Evolutionary conservation across 768 basidiomycete species (phyloP), one percentile per base, ranked within the genome.

Genomic region (Leccinum boreale): DNA sequence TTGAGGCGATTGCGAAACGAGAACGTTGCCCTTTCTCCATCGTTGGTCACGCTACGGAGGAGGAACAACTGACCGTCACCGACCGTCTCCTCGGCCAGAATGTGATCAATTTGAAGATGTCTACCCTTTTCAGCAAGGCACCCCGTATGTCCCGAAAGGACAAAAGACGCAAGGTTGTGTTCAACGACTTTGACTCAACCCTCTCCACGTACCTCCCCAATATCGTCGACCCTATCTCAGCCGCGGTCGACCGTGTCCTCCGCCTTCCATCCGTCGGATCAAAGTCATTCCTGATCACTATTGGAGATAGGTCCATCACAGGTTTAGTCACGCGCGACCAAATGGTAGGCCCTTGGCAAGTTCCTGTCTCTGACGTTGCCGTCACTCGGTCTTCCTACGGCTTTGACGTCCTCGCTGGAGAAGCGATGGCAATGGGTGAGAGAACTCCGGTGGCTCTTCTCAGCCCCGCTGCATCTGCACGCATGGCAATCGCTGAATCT

Each of bases 311-410:
- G 47, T 82, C 89, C 35, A 87, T 99, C 71, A 94, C 95, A 0
- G 97, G 97, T 23, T 85, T 99, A 48, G 92, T 98, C 60, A 85
- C 90, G 6, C 85, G 97, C 53, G 97, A 99, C 70, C 97, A 99
- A 74, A 98, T 99, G 96, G 93, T 98, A 23, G 97, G 97, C 0
- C 96, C 95, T 0, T 99, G 92, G 90, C 97, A 99, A 74, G 90
- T 98, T 10, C 96, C 97, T 36, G 92, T 98, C 7, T 90, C 96
- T 19, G 96, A 99, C 64, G 96, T 97, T 52, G 97, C 96, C 3
- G 92, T 98, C 45, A 99, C 96, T 5, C 87, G 90, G n/a, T 81
- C 93, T 0, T 86, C 94, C 7, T 97, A 97, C 70, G 95, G 97
- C 0, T 98, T 98, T 73, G 85, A 92, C 52, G 83, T 90, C 33